Conservation (phyloP, 176 grass and related monocot species). For the Musa acuminata region DNA sequence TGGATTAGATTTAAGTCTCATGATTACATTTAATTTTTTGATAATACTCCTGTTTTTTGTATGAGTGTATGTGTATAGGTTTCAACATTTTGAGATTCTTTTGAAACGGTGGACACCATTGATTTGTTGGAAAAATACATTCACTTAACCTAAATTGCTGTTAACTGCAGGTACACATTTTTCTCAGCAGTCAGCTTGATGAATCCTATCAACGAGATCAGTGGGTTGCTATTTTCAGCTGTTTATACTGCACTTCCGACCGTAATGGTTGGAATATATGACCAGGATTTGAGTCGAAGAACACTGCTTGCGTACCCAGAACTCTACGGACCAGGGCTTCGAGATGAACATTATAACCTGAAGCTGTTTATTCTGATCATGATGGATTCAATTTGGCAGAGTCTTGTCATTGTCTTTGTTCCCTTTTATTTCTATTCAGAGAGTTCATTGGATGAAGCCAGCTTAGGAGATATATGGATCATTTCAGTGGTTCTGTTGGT, state of each 20-base stretch:
- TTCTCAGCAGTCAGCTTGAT: conserved; percentile 19
- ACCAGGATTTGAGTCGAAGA: conserved; percentile 63
- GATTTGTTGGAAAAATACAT: too few species aligned
- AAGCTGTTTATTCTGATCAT: conserved; percentile 69
- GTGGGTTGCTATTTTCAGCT: conserved; percentile 54
- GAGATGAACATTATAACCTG: conserved; percentile 57
- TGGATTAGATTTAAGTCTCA: too few species aligned
- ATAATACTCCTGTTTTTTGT: too few species aligned
- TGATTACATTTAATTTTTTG: too few species aligned
- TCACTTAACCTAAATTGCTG: too few species aligned
- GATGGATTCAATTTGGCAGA: conserved; percentile 73
- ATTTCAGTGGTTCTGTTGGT: conserved; percentile 76
- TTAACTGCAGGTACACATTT: too few species aligned
- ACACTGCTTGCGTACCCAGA: conserved; percentile 58
- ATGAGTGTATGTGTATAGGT: too few species aligned
- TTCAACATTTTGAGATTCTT: too few species aligned
- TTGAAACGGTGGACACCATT: too few species aligned
- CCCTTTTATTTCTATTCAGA: conserved; percentile 57
- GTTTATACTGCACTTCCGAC: conserved; percentile 87
- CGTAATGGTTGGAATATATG: conserved; percentile 67
- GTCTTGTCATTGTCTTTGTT: conserved; percentile 67
- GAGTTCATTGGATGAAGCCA: conserved; percentile 50
- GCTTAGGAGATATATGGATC: conserved; percentile 75
- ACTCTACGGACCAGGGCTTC: conserved; percentile 74
- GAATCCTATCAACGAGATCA: conserved; percentile 75